Base-by-base conservation (phyloP, 2,329 filamentous ascomycete species). In the Lecanosticta acicola region DNA sequence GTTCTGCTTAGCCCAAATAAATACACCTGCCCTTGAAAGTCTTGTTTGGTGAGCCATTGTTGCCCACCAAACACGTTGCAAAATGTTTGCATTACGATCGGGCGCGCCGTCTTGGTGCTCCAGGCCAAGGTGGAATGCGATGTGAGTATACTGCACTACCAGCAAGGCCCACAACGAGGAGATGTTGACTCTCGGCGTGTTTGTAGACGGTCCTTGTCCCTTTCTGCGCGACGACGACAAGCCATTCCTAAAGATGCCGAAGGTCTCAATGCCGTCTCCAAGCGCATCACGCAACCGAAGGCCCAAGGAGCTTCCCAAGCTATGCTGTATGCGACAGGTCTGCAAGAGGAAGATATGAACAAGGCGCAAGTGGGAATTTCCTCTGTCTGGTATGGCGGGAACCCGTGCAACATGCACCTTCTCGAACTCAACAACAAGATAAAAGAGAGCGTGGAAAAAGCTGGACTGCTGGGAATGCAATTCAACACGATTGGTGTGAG, bases 401-500 rank as follows among this genome's bases (percentile, higher is more conserved):
- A 98, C 72, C 93, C 93, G 19, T 98, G 93, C 77, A 98, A 98
- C 73, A 98, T 96, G 91, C 93, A 98, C 70, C 75, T 98, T 52
- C 77, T 98, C 69, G 87, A 94, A 63, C 80, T 98, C 50, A 94
- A 87, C 65, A 77, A 84, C 67, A 73, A 84, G 54, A 85, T 95
- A 55, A 83, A 80, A 58, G 78, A 85, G 63, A 80, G 83, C 51
- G 84, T 87, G 24, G 71, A 82, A 58, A 75, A 84, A 60, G 86
- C 89, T 4, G 67, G 88, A 17, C 76, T 98, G 51, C 78, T 94
- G 50, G 88, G 89, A 53, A 94, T 94, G 77, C 90, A 96, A 68
- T 98, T 98, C 80, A 98, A 98, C 76, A 98, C 94, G 50, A 87
- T 98, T 63, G 93, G 93, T 63, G 94, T 98, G 57, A 95, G 88